These are phyloP conservation scores for Arachnomyces sp. DNA, from an alignment of 2,329 filamentous ascomycete genomes.

Conservation along the genomic window DNA sequence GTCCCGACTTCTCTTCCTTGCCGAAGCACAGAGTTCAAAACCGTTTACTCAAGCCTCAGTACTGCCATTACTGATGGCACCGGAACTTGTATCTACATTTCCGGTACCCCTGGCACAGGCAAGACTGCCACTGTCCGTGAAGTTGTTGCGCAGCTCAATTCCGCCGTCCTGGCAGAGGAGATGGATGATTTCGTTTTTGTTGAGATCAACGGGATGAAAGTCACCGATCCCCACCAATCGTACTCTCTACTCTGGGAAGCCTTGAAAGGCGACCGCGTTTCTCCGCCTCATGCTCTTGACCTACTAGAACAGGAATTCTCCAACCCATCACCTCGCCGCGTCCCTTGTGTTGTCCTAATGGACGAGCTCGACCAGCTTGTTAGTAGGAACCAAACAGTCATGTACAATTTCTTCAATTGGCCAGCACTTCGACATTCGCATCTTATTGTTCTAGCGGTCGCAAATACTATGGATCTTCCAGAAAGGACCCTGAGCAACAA, in stretches of 20 bases:
- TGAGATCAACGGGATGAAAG: constrained; percentile 99
- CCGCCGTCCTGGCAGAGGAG: constrained; percentile 80
- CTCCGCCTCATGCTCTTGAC: constrained; percentile 82
- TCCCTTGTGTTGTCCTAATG: constrained; percentile 96
- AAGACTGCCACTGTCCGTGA: constrained; percentile 97
- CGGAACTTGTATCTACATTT: constrained; percentile 97
- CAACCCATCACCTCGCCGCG: constrained; percentile 78
- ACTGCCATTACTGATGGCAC: constrained; percentile 88
- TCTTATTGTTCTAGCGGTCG: constrained; percentile 91
- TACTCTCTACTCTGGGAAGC: constrained; percentile 96
- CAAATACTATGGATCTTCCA: constrained; percentile 97
- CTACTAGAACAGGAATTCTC: constrained; percentile 88
- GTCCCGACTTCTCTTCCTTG: constrained; percentile 86
- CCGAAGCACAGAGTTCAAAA: constrained; percentile 81
- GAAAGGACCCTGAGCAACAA: constrained; percentile 97
- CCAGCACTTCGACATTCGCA: constrained; percentile 83
- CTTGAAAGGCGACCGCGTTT: constrained; percentile 84
- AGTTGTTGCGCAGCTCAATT: constrained; percentile 80
- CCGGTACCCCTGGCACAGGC: constrained; percentile 93
- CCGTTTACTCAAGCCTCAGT: constrained; percentile 89
- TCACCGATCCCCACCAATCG: constrained; percentile 93
- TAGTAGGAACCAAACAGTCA: constrained; percentile 97
- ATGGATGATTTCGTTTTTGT: constrained; percentile 98
- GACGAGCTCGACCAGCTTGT: constrained; percentile 97
- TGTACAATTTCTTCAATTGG: constrained; percentile 99